Conservation (phyloP, 2,329 filamentous ascomycete genomes). For the Microcyclospora pomicola region DNA sequence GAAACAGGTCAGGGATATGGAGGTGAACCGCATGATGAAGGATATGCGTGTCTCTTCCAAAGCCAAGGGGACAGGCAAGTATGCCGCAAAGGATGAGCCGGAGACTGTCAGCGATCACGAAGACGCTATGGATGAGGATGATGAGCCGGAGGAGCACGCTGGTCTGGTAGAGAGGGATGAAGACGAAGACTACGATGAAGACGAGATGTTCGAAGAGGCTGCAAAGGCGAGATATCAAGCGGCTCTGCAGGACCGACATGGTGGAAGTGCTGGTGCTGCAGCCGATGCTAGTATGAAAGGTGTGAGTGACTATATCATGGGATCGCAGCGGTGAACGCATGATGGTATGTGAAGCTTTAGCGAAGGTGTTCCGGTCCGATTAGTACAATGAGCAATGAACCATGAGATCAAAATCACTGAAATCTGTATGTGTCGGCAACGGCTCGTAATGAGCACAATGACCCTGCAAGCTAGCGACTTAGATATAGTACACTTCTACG, state of each 20-base stretch:
- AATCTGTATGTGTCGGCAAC: too few relatives aligned
- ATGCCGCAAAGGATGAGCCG: constrained; percentile 27
- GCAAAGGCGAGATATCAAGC: constrained; percentile 65
- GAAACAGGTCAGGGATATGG: constrained; percentile 56
- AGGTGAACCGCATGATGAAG: constrained; percentile 86
- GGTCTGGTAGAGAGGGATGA: constrained; percentile 39
- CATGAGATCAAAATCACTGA: too few relatives aligned
- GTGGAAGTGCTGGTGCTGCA: constrained; percentile 5
- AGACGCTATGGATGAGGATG: constrained; percentile 39
- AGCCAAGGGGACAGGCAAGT: constrained; percentile 22
- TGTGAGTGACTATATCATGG: too few relatives aligned
- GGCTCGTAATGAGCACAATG: too few relatives aligned
- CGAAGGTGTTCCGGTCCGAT: too few relatives aligned
- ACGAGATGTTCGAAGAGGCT: constrained; percentile 46
- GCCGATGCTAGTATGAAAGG: too few relatives aligned
- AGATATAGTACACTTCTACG: too few relatives aligned
- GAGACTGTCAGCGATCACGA: constrained; percentile 39
- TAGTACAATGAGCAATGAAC: too few relatives aligned
- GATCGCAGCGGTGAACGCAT: too few relatives aligned
- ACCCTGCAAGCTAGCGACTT: too few relatives aligned
- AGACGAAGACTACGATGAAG: constrained; percentile 43
- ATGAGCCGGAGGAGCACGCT: constrained; percentile 32
- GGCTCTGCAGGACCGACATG: constrained; percentile 45
- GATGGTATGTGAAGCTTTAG: too few relatives aligned
- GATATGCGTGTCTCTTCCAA: constrained; percentile 57